Evolutionary conservation across 2,329 filamentous ascomycete species (phyloP).

Genomic region (Colletotrichum incanum): DNA sequence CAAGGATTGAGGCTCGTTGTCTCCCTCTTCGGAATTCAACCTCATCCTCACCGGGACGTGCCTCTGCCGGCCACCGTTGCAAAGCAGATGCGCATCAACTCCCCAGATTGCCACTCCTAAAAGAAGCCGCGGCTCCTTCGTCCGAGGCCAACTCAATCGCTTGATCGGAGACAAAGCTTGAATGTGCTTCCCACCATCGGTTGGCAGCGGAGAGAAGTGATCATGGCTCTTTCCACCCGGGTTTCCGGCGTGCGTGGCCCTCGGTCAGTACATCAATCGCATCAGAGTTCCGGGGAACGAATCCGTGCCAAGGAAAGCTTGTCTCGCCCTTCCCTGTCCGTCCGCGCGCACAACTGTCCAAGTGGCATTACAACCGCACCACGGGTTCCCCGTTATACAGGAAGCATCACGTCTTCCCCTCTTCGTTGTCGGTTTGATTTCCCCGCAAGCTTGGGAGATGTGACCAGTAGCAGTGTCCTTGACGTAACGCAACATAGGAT

Average conservation of each 20-base stretch:
- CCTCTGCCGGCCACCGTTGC: not conserved
- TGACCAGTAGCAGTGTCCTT: not conserved
- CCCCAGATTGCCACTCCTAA: not conserved
- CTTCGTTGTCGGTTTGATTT: not conserved
- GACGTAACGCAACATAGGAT: not conserved
- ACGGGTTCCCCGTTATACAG: slow-evolving; percentile 10
- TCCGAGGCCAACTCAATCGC: slow-evolving; percentile 8
- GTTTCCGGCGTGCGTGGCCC: not conserved
- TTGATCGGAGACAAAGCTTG: not conserved
- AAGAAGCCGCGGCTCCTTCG: not conserved
- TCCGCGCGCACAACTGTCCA: slow-evolving; percentile 27
- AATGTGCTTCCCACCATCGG: not conserved
- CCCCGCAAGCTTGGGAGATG: slow-evolving; percentile 5
- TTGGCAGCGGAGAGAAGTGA: not conserved
- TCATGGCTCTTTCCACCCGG: not conserved
- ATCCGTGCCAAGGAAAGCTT: slow-evolving; percentile 25
- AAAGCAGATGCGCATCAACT: slow-evolving; percentile 3
- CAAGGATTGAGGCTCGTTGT: not conserved
- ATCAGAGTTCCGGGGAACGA: slow-evolving; percentile 23
- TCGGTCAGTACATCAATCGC: not conserved
- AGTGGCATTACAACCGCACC: slow-evolving; percentile 15
- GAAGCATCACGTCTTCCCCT: not conserved
- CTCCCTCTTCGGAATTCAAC: not conserved
- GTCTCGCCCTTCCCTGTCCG: slow-evolving; percentile 27
- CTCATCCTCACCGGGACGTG: not conserved